Conservation (phyloP, 169 alveolate genomes). For the Perkinsus marinus region DNA sequence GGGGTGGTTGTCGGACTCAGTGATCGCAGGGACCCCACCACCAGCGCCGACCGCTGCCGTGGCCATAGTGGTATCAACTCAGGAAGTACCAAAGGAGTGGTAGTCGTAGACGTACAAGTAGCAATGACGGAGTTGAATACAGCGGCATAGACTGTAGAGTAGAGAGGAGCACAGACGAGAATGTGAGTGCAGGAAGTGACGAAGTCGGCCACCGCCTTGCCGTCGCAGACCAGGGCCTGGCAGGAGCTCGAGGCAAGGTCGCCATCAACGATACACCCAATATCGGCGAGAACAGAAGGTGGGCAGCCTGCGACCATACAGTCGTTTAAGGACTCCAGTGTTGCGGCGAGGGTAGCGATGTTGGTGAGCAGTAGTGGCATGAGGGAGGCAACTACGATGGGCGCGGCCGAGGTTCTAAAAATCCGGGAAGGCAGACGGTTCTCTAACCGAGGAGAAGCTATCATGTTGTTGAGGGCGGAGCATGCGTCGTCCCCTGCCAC, state of each 20-base stretch:
- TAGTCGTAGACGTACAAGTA: neutral
- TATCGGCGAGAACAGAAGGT: too few relatives aligned
- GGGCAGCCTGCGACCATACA: neutral
- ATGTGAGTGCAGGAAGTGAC: neutral
- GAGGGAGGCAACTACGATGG: too few relatives aligned
- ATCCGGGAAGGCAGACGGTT: too few relatives aligned
- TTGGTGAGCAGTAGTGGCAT: too few relatives aligned
- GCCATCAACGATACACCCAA: neutral
- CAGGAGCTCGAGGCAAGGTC: neutral
- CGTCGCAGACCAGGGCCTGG: neutral
- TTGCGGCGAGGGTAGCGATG: too few relatives aligned
- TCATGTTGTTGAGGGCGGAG: too few relatives aligned
- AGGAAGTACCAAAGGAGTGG: neutral
- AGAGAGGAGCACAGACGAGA: neutral
- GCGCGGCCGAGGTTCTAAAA: too few relatives aligned
- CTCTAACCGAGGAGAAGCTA: too few relatives aligned
- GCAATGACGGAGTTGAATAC: neutral
- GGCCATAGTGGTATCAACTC: neutral
- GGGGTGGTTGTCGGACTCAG: neutral
- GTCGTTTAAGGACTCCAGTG: too few relatives aligned
- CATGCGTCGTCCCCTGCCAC: too few relatives aligned
- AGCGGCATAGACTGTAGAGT: neutral
- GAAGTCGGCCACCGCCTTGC: neutral
- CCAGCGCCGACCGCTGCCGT: neutral
- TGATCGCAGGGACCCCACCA: neutral